Evolutionary conservation across 257 asterid species (phyloP), one percentile per base, ranked within the genome.

Genomic region (Marsdenia floribunda): DNA sequence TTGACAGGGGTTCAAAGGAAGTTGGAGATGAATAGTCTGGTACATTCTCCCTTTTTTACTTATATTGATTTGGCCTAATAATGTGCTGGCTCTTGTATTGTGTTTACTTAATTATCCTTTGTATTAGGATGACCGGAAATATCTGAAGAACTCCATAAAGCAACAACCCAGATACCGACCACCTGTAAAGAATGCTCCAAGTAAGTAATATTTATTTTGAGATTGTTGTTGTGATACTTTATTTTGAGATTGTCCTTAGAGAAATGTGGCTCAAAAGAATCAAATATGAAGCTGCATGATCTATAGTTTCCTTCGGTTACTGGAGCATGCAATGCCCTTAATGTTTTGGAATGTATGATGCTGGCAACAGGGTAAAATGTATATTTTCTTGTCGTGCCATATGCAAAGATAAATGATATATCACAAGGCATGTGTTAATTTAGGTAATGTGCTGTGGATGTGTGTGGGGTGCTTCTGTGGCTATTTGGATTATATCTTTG

Each of bases 151-250:
- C 78, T 50, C 67, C 76, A 79, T 65, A 75, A 88, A 84, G 85
- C 96, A 80, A 72, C 98, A 85, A 86, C 90, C 92, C 16, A 86
- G 72, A 84, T 92, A 90, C 72, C 91, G 89, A 63, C 92, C 96
- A 72, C 96, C 95, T 69, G 87, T 83, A 68, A 75, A 82, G 82
- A 89, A 85, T 73, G 80, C 75, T 75, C 90, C 86, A 68, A 19
- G 94, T 86, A 86, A 87, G 90, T 35, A 19, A 33, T 61, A 14
- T 40, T 19, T 66, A 26, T 38, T 66, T 66, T 63, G 5, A 4
- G 5, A 40, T 3, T 63, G 46, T 63, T 63, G 47, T 40, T 18
- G 21, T 14, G n/a, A 11, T 14, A 13, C 0, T 54, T 35, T 54
- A 5, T 4, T 3, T 14, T n/a, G 8, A 29, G 6, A 46, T 14